Conservation (phyloP, 23 red algal genomes). For the Pyropia yezoensis region DNA sequence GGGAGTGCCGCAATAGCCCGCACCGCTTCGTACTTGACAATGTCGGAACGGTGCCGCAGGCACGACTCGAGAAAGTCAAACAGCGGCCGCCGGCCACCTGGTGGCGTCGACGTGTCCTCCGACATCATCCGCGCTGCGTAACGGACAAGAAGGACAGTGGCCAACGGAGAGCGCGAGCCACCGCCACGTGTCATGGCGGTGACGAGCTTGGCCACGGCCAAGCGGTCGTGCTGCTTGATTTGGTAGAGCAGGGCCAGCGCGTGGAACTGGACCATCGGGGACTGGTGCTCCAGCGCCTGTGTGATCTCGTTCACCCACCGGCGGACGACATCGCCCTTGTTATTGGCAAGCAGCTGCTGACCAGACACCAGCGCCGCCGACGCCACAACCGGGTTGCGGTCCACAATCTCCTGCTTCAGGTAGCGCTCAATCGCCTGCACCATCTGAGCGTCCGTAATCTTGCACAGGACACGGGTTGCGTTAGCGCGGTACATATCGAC, state of each 20-base stretch:
- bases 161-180: slow-evolving; percentile 76
- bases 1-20: slow-evolving; percentile 66
- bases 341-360: slow-evolving; percentile 69
- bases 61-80: slow-evolving; percentile 86
- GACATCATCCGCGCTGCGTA: slow-evolving; percentile 69
- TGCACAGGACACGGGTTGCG: slow-evolving; percentile 92
- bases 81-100: slow-evolving; percentile 29
- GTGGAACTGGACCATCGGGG: slow-evolving; percentile 98
- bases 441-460: slow-evolving; percentile 90
- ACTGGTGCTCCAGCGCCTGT: slow-evolving; percentile 87
- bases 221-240: slow-evolving; percentile 76
- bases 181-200: slow-evolving; percentile 61
- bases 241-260: slow-evolving; percentile 84
- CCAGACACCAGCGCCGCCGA: slow-evolving; percentile 90
- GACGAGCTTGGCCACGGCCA: slow-evolving; percentile 88
- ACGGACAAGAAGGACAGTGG: slow-evolving; percentile 77
- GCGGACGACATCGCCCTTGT: slow-evolving; percentile 96
- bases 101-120: slow-evolving; percentile 24
- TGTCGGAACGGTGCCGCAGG: slow-evolving; percentile 79
- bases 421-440: slow-evolving; percentile 92
- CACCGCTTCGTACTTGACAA: slow-evolving; percentile 90
- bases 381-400: slow-evolving; percentile 88
- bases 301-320: slow-evolving; percentile 95
- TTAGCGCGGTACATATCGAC: slow-evolving; percentile 95
- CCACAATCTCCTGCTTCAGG: slow-evolving; percentile 96